Evolutionary conservation across 2,329 filamentous ascomycete species (phyloP), one percentile per base, ranked within the genome.

Genomic region (Sporothrix brasiliensis): DNA sequence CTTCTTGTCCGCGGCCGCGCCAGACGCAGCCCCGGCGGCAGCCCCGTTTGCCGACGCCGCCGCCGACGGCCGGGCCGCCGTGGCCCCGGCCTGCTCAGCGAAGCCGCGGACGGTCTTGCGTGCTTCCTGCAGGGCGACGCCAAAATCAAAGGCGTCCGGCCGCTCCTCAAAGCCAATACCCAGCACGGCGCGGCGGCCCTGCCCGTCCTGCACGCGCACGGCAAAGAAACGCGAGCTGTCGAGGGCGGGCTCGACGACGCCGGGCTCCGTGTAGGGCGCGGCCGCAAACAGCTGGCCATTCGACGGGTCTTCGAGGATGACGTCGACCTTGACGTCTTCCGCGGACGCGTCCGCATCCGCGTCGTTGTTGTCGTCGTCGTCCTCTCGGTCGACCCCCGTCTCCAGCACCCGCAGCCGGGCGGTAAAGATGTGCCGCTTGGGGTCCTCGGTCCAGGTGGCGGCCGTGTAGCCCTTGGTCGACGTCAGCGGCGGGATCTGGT

Each of bases 151-250:
- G 1, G 93, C 92, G 75, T 94, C 92, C 76, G 88, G 89, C 66
- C 93, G 84, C 79, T 97, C 92, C 82, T 96, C 92, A 77, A 96
- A 97, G 11, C 93, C 93, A 74, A 97, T 88, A 11, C 93, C 93
- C 71, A 97, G 81, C 60, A 91, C 87, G 13, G 93, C 93, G 79
- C 93, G 94, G 75, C 90, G 85, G 1, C 91, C 89, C 53, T 86
- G 86, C 49, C 89, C 90, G 73, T 93, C 92, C 71, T 92, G 88
- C 1, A 97, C 92, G 16, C 91, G 85, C 49, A 97, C 78, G 6
- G 93, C 93, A 77, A 97, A 97, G 84, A 97, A 97, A 47, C 93
- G 87, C 72, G 87, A 89, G 77, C 89, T 92, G 78, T 97, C 93
- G 27, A 91, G 82, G 24, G 92, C 91, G 74, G 92, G 87, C 80